These are phyloP conservation scores for Clohesyomyces aquaticus DNA, from an alignment of 495 filamentous ascomycete species.

Conservation along the genomic window DNA sequence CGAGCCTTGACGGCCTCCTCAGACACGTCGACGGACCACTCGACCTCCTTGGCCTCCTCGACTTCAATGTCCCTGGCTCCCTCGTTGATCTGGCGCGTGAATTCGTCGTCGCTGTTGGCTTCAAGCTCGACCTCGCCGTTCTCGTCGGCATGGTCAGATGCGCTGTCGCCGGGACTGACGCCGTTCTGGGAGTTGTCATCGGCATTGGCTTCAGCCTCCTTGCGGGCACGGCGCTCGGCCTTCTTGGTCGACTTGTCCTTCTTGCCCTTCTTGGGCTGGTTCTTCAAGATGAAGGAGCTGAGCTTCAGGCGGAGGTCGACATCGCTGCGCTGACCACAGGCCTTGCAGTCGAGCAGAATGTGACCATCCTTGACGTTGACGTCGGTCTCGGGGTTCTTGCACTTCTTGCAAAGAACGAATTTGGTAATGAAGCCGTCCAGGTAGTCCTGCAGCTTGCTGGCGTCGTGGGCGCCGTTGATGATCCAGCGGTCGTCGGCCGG, in stretches of 20 bases:
- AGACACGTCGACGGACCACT: conserved; percentile 95
- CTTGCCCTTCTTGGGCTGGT: conserved; percentile 90
- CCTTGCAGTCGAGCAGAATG: conserved; percentile 96
- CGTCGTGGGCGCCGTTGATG: conserved; percentile 98
- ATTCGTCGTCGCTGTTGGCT: conserved; percentile 87
- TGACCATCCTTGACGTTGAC: conserved; percentile 88
- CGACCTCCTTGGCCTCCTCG: conserved; percentile 72
- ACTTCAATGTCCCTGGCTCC: conserved; percentile 75
- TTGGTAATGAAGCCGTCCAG: conserved; percentile 97
- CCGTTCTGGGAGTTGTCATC: conserved; percentile 65
- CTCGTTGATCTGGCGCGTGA: conserved; percentile 85
- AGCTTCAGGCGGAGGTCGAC: conserved; percentile 94
- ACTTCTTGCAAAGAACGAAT: conserved; percentile 98
- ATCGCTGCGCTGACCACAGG: conserved; percentile 88
- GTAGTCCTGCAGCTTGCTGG: conserved; percentile 94
- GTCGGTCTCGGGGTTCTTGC: conserved; percentile 98
- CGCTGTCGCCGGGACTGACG: conserved; percentile 71
- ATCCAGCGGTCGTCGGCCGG: conserved; percentile 98
- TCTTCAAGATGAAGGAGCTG: conserved; percentile 96
- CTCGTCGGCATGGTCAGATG: conserved; percentile 73
- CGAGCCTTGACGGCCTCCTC: conserved; percentile 93
- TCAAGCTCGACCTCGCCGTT: conserved; percentile 72
- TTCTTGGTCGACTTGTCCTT: conserved; percentile 93
- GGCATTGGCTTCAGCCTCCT: conserved; percentile 48
- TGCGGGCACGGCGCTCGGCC: conserved; percentile 73